Percentiles rank a stretch among this genome's conserved stretches.
phyloP scores from a whole-genome alignment of 164 flowering plant species.

The Aristolochia fimbriata region DNA sequence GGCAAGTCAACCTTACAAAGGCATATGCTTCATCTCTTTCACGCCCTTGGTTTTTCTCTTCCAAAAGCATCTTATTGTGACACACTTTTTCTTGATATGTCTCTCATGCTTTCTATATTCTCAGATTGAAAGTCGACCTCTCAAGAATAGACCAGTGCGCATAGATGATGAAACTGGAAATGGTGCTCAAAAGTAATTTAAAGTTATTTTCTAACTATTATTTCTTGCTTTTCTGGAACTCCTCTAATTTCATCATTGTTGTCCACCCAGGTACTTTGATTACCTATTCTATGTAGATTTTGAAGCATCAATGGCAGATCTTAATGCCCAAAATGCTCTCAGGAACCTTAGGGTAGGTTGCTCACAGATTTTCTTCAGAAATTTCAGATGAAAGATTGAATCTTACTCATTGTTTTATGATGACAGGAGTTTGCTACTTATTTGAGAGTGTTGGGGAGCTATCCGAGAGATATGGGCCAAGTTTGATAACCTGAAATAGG shows the following conservation, averaged over 20 bases:
- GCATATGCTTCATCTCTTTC: constrained; percentile 13
- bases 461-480: constrained; percentile 62
- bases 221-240: no score
- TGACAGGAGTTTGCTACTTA: constrained; percentile 80
- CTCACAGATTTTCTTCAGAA: no score
- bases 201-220: no score
- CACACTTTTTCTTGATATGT: background rate
- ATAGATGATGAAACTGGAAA: constrained; percentile 31
- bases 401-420: background rate
- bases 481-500: constrained; percentile 14
- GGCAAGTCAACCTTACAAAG: constrained; percentile 83
- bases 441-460: constrained; percentile 83
- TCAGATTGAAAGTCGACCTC: constrained; percentile 95
- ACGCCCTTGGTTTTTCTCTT: background rate
- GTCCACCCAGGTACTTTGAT: constrained; percentile 56
- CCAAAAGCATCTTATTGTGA: no score
- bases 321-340: constrained; percentile 74
- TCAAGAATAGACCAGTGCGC: constrained; percentile 45
- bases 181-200: constrained; percentile 43
- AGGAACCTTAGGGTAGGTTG: constrained; percentile 49
- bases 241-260: background rate
- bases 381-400: background rate
- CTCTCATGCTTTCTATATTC: background rate
- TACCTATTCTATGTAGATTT: constrained; percentile 90
- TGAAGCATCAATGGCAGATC: constrained; percentile 92